Base-by-base conservation (phyloP, 2,329 filamentous ascomycete species). In the Aspergillus persii region DNA sequence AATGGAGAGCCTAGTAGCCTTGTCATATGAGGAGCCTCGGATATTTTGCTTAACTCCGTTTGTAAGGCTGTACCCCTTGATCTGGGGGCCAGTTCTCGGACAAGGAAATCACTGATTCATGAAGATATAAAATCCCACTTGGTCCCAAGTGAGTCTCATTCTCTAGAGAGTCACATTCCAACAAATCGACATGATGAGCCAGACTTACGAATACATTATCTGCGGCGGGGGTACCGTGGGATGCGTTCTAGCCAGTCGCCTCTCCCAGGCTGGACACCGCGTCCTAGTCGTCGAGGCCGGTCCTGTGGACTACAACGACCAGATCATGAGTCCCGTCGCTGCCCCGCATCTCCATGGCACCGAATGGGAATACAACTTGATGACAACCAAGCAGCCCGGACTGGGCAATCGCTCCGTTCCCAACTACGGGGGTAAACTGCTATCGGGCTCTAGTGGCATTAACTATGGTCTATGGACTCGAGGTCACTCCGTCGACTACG, bases 231-330 rank as follows among this genome's bases (percentile, higher is more conserved):
- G 33, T 11, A 36, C 33, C 33, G 33, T 36, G 33, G 72, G 72
- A 29, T 63, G 59, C n/a, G 71, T 70, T 2, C 47, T 75, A 0
- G 72, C 72, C 1, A 68, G 71, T 2, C n/a, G n/a, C n/a, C n/a
- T 76, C 8, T 36, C 33, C 33, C 33, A 36, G 33, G 33, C 33
- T 36, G 33, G 7, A 63, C 67, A 26, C 36, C 71, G 53, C 54
- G 55, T 75, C n/a, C 30, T 67, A 8, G 54, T 76, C 4, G 59
- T 74, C 27, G 74, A 76, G 59, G 70, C 69, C 8, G 73, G 73
- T 0, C 59, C 66, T 1, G 68, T 75, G 53, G 62, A 57, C 2
- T 60, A 56, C 41, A 15, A 55, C 54, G 36, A 61, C 26, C 56
- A 36, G 33, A 36, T 8, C 15, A 49, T 56, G 26, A 50, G 51